phyloP scores from a whole-genome alignment of 2,329 filamentous ascomycete genomes.

The Neofusicoccum sp. region DNA sequence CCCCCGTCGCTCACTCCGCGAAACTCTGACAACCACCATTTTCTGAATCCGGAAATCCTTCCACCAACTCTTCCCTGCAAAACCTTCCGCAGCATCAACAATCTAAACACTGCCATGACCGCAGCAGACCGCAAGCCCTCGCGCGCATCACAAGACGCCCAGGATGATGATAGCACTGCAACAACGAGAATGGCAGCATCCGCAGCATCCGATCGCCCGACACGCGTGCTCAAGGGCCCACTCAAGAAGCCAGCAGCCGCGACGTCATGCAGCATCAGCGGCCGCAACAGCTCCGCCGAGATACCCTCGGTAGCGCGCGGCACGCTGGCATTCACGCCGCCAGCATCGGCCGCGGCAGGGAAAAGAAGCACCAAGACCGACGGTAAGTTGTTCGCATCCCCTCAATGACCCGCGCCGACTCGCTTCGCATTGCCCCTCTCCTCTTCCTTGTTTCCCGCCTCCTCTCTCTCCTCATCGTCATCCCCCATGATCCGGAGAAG shows the following conservation, averaged over 20 bases:
- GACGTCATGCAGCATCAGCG: background rate
- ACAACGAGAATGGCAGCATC: background rate
- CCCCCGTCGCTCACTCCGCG: constrained; percentile 1
- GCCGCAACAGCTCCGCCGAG: background rate
- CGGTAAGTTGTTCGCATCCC: no score
- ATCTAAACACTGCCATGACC: background rate
- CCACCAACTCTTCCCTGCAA: background rate
- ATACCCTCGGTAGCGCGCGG: constrained; percentile 6
- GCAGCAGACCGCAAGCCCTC: background rate
- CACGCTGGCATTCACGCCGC: background rate
- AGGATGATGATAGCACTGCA: background rate
- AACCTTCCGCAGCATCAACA: background rate
- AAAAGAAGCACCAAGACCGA: background rate
- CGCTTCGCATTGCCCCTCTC: no score
- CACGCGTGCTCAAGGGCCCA: background rate
- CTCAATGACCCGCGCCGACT: no score
- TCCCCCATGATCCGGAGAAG: no score
- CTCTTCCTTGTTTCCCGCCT: background rate
- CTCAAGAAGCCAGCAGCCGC: background rate
- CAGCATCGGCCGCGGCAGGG: background rate
- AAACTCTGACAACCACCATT: constrained; percentile 4
- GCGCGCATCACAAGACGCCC: background rate
- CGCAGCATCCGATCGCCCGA: background rate
- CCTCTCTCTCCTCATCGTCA: background rate
- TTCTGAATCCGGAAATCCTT: constrained; percentile 1